Percentiles rank a stretch among this genome's conserved stretches.
Conservation (phyloP, 1,284 basidiomycete species). For the Ustilago shanxiensis region DNA sequence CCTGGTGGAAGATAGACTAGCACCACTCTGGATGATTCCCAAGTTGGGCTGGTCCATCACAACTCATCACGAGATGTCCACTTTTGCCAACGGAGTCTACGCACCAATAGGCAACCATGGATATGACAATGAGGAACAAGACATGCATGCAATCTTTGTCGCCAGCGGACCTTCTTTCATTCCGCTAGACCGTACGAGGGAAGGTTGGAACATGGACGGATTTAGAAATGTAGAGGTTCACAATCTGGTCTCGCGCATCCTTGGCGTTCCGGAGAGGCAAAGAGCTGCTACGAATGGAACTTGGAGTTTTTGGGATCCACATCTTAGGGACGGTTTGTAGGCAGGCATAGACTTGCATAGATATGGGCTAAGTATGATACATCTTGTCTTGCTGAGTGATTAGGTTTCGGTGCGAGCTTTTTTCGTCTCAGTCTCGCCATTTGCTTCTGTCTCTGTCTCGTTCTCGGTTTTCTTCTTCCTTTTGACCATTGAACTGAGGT, state of each 20-base stretch:
- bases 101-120: slow-evolving; percentile 77
- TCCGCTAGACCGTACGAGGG: slow-evolving; percentile 69
- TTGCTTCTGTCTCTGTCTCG: slow-evolving; percentile 10
- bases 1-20: slow-evolving; percentile 21
- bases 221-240: slow-evolving; percentile 89
- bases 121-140: slow-evolving; percentile 80
- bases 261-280: slow-evolving; percentile 75
- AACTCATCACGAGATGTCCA: slow-evolving; percentile 12
- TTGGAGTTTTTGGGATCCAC: slow-evolving; percentile 30
- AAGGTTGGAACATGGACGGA: slow-evolving; percentile 73
- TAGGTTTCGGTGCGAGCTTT: slow-evolving; percentile 43
- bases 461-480: slow-evolving; percentile 58
- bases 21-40: slow-evolving; percentile 43
- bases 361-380: slow-evolving; percentile 3
- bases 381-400: no score
- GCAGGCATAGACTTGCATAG: slow-evolving; percentile 2
- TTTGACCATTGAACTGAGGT: slow-evolving; percentile 62
- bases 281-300: slow-evolving; percentile 29
- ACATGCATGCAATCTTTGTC: slow-evolving; percentile 91
- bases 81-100: slow-evolving; percentile 74
- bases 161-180: slow-evolving; percentile 86
- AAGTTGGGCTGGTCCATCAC: slow-evolving; percentile 47
- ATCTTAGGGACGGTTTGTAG: slow-evolving; percentile 35
- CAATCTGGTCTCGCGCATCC: slow-evolving; percentile 81
- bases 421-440: slow-evolving; percentile 30